Evolutionary conservation across 1,284 basidiomycete genomes (phyloP).

Genomic region (Peniophora sp.): DNA sequence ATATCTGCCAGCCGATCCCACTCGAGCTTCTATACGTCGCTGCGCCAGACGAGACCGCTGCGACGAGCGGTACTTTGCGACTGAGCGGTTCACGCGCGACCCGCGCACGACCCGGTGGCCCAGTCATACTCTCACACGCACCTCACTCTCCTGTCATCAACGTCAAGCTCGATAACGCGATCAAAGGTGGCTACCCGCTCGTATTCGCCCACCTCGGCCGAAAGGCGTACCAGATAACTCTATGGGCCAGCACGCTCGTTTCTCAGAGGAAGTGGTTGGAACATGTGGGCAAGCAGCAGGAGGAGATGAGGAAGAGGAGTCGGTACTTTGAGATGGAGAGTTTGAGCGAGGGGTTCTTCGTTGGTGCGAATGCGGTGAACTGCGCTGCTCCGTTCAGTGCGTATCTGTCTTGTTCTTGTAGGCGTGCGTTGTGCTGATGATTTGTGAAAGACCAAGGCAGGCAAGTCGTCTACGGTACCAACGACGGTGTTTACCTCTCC

Average conservation of each 20-base stretch:
- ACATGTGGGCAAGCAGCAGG: slow-evolving; percentile 85
- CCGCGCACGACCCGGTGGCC: background rate
- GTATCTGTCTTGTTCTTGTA: slow-evolving; percentile 22
- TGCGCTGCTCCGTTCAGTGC: slow-evolving; percentile 93
- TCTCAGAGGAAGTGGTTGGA: slow-evolving; percentile 95
- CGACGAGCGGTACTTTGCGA: slow-evolving; percentile 3
- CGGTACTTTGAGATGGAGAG: slow-evolving; percentile 83
- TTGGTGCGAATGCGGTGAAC: slow-evolving; percentile 78
- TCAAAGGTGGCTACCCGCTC: slow-evolving; percentile 86
- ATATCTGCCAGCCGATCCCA: slow-evolving; percentile 74
- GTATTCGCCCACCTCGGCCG: slow-evolving; percentile 92
- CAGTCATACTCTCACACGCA: background rate
- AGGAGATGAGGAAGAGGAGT: slow-evolving; percentile 77
- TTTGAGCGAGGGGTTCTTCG: slow-evolving; percentile 85
- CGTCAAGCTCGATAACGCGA: slow-evolving; percentile 36
- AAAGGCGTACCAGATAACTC: slow-evolving; percentile 86
- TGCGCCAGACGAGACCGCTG: slow-evolving; percentile 60
- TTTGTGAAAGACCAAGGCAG: slow-evolving; percentile 64
- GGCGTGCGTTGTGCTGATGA: slow-evolving; percentile 3
- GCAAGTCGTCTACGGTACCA: slow-evolving; percentile 91
- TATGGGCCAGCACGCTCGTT: slow-evolving; percentile 88
- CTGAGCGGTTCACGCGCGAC: background rate
- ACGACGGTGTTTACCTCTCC: slow-evolving; percentile 94
- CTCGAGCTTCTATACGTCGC: slow-evolving; percentile 88
- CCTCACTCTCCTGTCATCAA: slow-evolving; percentile 27